Conservation (phyloP, 768 basidiomycete species). For the Phaeotremella fagi region DNA sequence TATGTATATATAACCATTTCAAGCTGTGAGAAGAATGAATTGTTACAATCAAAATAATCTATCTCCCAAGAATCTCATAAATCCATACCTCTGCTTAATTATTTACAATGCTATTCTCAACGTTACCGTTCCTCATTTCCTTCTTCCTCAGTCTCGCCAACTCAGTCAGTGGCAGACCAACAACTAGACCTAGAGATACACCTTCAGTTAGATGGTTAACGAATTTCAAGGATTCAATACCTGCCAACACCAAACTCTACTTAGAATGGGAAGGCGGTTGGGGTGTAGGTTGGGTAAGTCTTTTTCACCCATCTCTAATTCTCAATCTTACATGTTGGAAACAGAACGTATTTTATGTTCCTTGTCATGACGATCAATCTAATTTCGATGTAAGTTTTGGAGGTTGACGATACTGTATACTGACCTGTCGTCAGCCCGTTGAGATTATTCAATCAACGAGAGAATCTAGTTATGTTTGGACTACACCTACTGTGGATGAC, state of each 20-base stretch:
- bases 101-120: no score
- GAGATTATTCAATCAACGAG: background rate
- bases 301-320: background rate
- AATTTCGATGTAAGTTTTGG: conserved; percentile 1
- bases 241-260: background rate
- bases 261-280: conserved; percentile 3
- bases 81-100: no score
- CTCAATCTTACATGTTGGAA: no score
- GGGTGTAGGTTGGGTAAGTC: conserved; percentile 1
- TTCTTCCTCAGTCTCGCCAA: background rate
- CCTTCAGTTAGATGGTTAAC: background rate
- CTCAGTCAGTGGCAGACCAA: background rate
- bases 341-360: conserved; percentile 5
- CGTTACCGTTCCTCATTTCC: background rate
- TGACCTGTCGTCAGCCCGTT: no score
- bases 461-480: background rate
- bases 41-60: no score
- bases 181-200: background rate
- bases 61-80: no score
- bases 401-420: no score
- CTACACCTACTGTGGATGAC: background rate
- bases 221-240: background rate
- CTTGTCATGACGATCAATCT: background rate
- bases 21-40: no score
- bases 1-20: no score